Evolutionary conservation across 1,284 basidiomycete genomes (phyloP).

Genomic region (Ceratobasidium sp.): DNA sequence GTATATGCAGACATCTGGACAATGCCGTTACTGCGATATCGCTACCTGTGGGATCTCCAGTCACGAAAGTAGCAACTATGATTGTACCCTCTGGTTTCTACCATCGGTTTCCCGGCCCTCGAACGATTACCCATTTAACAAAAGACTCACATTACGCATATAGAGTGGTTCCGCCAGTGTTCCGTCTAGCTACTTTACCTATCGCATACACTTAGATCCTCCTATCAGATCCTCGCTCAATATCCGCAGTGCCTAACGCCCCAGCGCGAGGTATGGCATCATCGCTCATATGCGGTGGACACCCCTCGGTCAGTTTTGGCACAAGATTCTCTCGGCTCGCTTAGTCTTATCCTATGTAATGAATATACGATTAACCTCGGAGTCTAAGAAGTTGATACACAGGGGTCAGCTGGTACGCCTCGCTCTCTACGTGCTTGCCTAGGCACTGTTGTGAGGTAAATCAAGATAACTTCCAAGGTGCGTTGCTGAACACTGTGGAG

Average conservation of each 20-base stretch:
- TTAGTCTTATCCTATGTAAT: neutral
- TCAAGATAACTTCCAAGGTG: constrained; percentile 13
- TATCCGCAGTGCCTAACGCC: neutral
- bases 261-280: constrained; percentile 27
- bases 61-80: too few relatives aligned
- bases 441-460: constrained; percentile 16
- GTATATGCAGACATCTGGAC: too few relatives aligned
- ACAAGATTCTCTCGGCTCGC: too few relatives aligned
- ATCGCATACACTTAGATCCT: neutral
- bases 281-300: constrained; percentile 1
- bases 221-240: neutral
- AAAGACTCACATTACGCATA: neutral
- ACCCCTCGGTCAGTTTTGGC: too few relatives aligned
- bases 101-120: neutral
- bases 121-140: neutral
- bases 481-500: constrained; percentile 14
- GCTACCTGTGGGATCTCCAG: too few relatives aligned
- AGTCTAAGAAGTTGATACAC: neutral
- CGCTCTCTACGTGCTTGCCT: neutral
- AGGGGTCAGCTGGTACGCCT: constrained; percentile 29
- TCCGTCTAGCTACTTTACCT: neutral
- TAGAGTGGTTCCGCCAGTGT: neutral
- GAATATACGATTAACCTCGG: neutral
- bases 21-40: too few relatives aligned
- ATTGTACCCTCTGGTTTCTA: too few relatives aligned